Evolutionary conservation across 148 eudicot species (phyloP).

Genomic region (Fagopyrum homotropicum): DNA sequence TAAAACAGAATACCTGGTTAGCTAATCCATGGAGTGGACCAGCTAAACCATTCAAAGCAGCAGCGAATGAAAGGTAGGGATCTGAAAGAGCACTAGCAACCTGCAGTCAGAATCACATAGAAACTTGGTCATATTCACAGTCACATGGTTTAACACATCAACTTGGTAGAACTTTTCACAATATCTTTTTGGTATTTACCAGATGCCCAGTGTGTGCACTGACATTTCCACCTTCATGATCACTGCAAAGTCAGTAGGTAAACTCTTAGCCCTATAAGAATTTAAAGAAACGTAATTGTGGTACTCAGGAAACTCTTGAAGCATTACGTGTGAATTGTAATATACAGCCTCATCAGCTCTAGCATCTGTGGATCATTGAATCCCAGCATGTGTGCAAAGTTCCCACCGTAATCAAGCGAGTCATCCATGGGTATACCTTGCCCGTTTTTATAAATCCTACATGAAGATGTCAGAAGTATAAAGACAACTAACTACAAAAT

Average conservation of each 20-base stretch:
- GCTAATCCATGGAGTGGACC: slow-evolving; percentile 99
- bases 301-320: background rate
- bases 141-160: background rate
- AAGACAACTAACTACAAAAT: background rate
- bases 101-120: slow-evolving; percentile 27
- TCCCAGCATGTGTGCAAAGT: slow-evolving; percentile 95
- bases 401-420: slow-evolving; percentile 91
- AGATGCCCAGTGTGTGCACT: slow-evolving; percentile 98
- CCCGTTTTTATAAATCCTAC: slow-evolving; percentile 89
- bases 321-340: slow-evolving; percentile 74
- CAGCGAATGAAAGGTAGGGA: slow-evolving; percentile 97
- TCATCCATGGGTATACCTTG: slow-evolving; percentile 52
- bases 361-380: slow-evolving; percentile 80
- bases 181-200: slow-evolving; percentile 35
- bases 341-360: slow-evolving; percentile 93
- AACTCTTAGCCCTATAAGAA: background rate
- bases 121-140: background rate
- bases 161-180: background rate
- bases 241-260: slow-evolving; percentile 45
- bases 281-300: background rate
- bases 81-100: slow-evolving; percentile 98
- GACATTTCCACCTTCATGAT: slow-evolving; percentile 99
- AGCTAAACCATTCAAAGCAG: slow-evolving; percentile 97
- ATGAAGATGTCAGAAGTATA: slow-evolving; percentile 13
- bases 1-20: slow-evolving; percentile 56